Evolutionary conservation across 805 yeast genomes (phyloP), one percentile per base, ranked within the genome.

Genomic region (Candida pseudoglaebosa): DNA sequence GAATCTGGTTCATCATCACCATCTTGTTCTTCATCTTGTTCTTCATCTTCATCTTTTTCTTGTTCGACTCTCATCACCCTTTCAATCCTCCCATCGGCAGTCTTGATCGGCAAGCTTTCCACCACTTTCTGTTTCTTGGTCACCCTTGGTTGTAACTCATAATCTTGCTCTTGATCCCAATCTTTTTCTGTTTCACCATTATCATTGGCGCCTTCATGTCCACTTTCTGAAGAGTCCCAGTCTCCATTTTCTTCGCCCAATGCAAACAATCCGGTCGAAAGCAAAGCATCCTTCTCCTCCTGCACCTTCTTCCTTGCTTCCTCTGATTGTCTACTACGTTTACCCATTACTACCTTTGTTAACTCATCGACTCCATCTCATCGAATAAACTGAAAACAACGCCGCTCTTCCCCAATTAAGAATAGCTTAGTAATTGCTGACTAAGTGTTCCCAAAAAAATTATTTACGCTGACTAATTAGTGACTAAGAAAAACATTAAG

Each of bases 41-140:
- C 49, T 5, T 32, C 21, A 8, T 43, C 56, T 19, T 34, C 52
- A 35, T 43, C 50, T 26, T 50, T 54, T 32, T 45, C 54, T 36
- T 54, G 54, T 39, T 52, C 49, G 4, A 41, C 45, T 49, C 64
- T 67, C 46, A 77, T 55, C 5, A 80, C 85, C 51, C 95, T 71
- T 59, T 82, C 77, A n/a, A 91, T 68, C 37, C 68, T 73, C 39
- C 96, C 96, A 45, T 79, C 86, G 12, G 72, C 70, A 4, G 71
- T 67, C 51, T 83, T 84, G 38, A 90, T 85, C 1, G 98, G 98
- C 39, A 91, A 70, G 8, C 84, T 82, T 54, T 85, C 96, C 4
- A 74, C 71, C 3, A 67, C 70, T 4, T 65, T 68, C 4, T 67
- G 71, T 9, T 67, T 59, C 14, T 62, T 61, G 46, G 78, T 61